phyloP scores from a whole-genome alignment of 1,284 basidiomycete species.

The Ceratobasidium sp. region DNA sequence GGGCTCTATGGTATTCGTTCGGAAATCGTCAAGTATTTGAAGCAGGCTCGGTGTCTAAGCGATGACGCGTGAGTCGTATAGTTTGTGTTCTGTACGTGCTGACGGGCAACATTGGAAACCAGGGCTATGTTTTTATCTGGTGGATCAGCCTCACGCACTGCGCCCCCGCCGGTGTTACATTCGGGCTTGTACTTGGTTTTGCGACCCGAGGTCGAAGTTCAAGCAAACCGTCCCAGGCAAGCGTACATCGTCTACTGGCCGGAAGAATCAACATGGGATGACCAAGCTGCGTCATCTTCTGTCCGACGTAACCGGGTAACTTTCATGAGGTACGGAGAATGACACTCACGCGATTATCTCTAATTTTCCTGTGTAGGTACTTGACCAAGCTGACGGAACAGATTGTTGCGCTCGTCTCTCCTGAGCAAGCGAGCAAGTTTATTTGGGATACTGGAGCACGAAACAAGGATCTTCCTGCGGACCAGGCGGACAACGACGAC shows the following conservation, averaged over 20 bases:
- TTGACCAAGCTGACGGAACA: slow-evolving; percentile 47
- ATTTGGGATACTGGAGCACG: slow-evolving; percentile 42
- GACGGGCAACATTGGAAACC: background rate
- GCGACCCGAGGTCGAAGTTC: background rate
- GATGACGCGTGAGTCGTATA: slow-evolving; percentile 53
- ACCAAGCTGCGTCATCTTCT: slow-evolving; percentile 39
- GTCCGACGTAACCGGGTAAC: slow-evolving; percentile 46
- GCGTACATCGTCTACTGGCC: slow-evolving; percentile 49
- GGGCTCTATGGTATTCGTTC: slow-evolving; percentile 67
- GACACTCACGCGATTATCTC: background rate
- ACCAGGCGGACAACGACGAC: slow-evolving; percentile 27
- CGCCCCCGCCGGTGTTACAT: slow-evolving; percentile 55
- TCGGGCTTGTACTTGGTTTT: slow-evolving; percentile 63
- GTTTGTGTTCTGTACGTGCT: background rate
- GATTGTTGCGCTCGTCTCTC: slow-evolving; percentile 45
- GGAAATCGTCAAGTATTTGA: slow-evolving; percentile 62
- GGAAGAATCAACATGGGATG: slow-evolving; percentile 48
- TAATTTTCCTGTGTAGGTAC: slow-evolving; percentile 39
- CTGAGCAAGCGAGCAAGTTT: slow-evolving; percentile 44
- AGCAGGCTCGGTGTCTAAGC: slow-evolving; percentile 55
- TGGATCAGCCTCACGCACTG: slow-evolving; percentile 49
- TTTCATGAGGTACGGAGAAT: slow-evolving; percentile 44
- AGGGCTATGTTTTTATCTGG: slow-evolving; percentile 49
- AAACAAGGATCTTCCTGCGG: slow-evolving; percentile 40
- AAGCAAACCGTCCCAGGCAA: background rate